Conservation (phyloP, 2,329 filamentous ascomycete species). For the Penicillium sp. region DNA sequence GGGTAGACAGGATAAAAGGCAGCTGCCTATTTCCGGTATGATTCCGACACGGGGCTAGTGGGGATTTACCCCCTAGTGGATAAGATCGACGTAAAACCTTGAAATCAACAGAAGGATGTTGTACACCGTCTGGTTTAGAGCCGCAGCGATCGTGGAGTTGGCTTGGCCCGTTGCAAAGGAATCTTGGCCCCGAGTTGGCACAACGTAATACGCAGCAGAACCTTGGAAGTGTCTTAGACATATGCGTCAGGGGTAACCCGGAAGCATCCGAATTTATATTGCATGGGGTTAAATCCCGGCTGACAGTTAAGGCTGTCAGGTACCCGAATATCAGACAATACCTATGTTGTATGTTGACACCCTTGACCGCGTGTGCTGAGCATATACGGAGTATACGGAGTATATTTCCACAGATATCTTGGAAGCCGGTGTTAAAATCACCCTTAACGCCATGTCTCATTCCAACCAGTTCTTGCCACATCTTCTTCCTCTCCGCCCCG, state of each 20-base stretch:
- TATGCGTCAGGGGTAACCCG: not conserved
- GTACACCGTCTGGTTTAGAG: conserved; percentile 3
- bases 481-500: not conserved
- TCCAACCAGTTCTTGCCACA: not conserved
- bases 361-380: too few species aligned
- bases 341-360: not conserved
- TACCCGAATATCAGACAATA: not conserved
- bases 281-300: too few species aligned
- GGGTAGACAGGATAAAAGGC: not conserved
- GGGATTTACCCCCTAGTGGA: not conserved
- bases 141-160: conserved; percentile 14
- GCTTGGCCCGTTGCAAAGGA: not conserved
- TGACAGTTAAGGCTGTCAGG: not conserved
- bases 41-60: not conserved
- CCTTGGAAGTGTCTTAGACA: not conserved
- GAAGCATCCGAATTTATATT: not conserved
- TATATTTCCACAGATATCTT: too few species aligned
- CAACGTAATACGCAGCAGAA: not conserved
- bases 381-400: too few species aligned
- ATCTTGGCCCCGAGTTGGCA: conserved; percentile 6
- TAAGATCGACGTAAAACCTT: conserved; percentile 1
- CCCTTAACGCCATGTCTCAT: not conserved
- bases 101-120: conserved; percentile 3
- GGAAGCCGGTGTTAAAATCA: not conserved
- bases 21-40: not conserved